Base-by-base conservation (phyloP, 2,329 filamentous ascomycete genomes). In the Botrytis fabae region DNA sequence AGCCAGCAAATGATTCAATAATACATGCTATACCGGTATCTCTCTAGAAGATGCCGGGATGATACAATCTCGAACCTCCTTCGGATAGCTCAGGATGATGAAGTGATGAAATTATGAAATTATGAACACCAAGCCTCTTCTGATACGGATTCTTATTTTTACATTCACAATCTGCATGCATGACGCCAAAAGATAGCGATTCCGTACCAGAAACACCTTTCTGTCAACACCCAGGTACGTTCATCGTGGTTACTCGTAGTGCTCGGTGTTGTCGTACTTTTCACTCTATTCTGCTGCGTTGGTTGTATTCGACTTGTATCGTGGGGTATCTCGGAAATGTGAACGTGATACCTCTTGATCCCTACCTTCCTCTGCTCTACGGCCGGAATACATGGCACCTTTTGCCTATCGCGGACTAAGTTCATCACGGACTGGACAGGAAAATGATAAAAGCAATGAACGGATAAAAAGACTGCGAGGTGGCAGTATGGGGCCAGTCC, bases 401-500 rank as follows among this genome's bases (percentile, higher is more conserved):
- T 64, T 44, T 25, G 32, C 61, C 61, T 22, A 48, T 48, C 62
- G 28, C 48, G 62, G 42, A 65, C 62, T 65, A 65, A 48, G 9
- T 48, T 5, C 62, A 48, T 35, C 32, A 20, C 38, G 40, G 18
- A 35, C 54, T 71, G 25, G 9, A 54, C 54, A 4, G 38, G 28
- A 59, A 44, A 18, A 44, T 48, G n/a, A 65, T 22, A 32, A 46
- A 46, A n/a, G n/a, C 14, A 28, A 59, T 57, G 38, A 40, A 28
- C 25, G 38, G 22, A 14, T n/a, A n/a, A 59, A 20, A n/a, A 40
- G 46, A 40, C 38, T 48, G 60, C 42, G 35, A 46, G 60, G 69
- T 71, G 69, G 60, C 69, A 71, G 69, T 64, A 71, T 71, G 59
- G 61, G 69, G 69, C 46, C 69, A 71, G 35, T 44, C 59, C 46